A percentile compares a stretch with the other conserved stretches of the same genome.
phyloP scores from a whole-genome alignment of 1,284 basidiomycete species.

The Erythrobasidium hasegawianum region DNA sequence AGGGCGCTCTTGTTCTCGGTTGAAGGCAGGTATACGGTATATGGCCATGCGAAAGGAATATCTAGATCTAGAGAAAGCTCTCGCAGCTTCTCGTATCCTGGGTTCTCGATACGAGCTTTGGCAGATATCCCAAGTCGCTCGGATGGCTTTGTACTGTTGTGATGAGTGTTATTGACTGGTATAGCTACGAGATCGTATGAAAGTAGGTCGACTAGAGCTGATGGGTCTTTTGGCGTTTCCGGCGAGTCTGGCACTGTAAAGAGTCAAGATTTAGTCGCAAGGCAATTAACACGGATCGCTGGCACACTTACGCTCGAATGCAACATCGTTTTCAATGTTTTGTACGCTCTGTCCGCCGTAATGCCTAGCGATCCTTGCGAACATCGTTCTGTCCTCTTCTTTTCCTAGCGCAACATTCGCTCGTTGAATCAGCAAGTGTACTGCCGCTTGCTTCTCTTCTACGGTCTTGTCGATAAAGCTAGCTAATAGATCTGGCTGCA shows the following conservation, averaged over 20 bases:
- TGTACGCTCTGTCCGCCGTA: slow-evolving; percentile 28
- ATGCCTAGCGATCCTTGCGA: slow-evolving; percentile 8
- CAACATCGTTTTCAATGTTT: slow-evolving; percentile 10
- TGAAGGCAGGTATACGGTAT: slow-evolving; percentile 23
- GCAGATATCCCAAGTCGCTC: slow-evolving; percentile 23
- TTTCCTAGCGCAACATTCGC: slow-evolving; percentile 8
- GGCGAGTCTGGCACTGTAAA: slow-evolving; percentile 39
- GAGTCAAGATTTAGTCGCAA: neutral
- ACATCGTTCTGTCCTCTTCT: slow-evolving; percentile 4
- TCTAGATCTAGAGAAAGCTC: slow-evolving; percentile 16
- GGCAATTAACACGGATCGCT: neutral
- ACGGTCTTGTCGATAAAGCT: slow-evolving; percentile 34
- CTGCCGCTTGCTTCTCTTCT: slow-evolving; percentile 22
- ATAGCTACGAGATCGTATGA: slow-evolving; percentile 21
- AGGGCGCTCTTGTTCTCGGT: neutral
- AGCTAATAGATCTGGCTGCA: slow-evolving; percentile 33
- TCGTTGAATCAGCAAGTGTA: slow-evolving; percentile 28
- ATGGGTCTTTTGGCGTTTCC: slow-evolving; percentile 32
- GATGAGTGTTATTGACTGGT: slow-evolving; percentile 21
- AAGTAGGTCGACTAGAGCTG: slow-evolving; percentile 16
- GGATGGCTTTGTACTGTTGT: neutral
- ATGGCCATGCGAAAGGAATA: slow-evolving; percentile 32
- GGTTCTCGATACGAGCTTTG: slow-evolving; percentile 20
- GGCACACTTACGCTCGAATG: slow-evolving; percentile 21
- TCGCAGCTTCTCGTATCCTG: slow-evolving; percentile 27